Base-by-base conservation (phyloP, 208 protist species). In the Crithidia fasciculata region DNA sequence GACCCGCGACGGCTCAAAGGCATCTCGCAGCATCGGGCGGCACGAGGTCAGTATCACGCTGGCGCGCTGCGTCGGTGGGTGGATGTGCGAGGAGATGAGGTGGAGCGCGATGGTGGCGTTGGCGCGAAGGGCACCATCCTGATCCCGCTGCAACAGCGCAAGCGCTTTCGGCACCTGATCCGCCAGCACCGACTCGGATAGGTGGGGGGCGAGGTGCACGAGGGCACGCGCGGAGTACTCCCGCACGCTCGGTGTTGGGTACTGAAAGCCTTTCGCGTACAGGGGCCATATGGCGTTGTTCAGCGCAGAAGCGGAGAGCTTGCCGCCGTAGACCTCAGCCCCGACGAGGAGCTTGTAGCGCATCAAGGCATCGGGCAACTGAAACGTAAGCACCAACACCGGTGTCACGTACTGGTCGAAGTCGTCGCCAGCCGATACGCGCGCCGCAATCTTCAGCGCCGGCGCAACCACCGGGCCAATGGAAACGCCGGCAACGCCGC, bases 21-120 rank as follows among this genome's bases (percentile, higher is more conserved):
- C 77, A 68, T 97, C 94, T 28, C 90, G 88, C 15, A 97, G 76
- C 85, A 93, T 92, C 18, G 92, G 79, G 18, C 81, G 74, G 72
- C 94, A 96, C 13, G 69, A 87, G 13, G 74, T 75, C 36, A 93
- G 65, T 39, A 97, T 69, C 3, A 93, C 78, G 40, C 53, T 65
- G 28, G 84, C 81, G 12, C 91, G 85, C 57, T 78, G 62, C 39
- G 71, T 72, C 2, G 68, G 61, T 8, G 87, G 82, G 12, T 49
- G 73, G 53, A 97, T 81, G 60, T 76, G 61, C 3, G 82, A 71
- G 6, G 83, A 72, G 18, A 97, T 79, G 15, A 92, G 68, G 59
- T 89, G 87, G 43, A 96, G 70, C 13, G 85, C 85, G 72, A 97
- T 93, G 8, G 92, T 95, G 13, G 94, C 91, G 74, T 97, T 97